A percentile compares a stretch with the other conserved stretches of the same genome.
Evolutionary conservation across 2,329 filamentous ascomycete genomes (phyloP).

Genomic region (Hypoxylon sp.): DNA sequence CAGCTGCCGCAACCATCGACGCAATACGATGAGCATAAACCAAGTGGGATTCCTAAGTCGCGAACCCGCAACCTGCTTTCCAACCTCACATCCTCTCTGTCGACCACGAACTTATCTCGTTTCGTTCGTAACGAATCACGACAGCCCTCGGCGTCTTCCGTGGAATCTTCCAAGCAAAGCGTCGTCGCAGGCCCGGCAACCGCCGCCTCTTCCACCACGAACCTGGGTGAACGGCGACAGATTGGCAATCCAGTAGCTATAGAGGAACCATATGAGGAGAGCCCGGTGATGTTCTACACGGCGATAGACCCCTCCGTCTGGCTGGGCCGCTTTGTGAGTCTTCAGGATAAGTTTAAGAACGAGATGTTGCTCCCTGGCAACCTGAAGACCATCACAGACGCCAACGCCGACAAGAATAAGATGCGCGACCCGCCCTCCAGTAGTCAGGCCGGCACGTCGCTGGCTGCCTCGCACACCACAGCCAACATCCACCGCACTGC

Average conservation of each 20-base stretch:
- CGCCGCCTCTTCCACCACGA: background rate
- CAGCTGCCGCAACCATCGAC: background rate
- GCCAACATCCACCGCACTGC: background rate
- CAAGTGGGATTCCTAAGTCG: slow-evolving; percentile 52
- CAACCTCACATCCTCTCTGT: slow-evolving; percentile 56
- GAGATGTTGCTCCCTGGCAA: slow-evolving; percentile 49
- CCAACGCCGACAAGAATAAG: slow-evolving; percentile 33
- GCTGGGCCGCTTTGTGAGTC: slow-evolving; percentile 66
- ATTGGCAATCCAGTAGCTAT: no score
- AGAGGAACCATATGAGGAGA: slow-evolving; percentile 6
- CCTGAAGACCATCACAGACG: slow-evolving; percentile 36
- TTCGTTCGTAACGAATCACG: slow-evolving; percentile 54
- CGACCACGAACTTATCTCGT: slow-evolving; percentile 45
- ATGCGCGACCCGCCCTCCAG: slow-evolving; percentile 6
- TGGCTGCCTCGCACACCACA: slow-evolving; percentile 12
- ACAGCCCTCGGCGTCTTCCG: slow-evolving; percentile 50
- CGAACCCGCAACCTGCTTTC: slow-evolving; percentile 56
- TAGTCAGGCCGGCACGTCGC: background rate
- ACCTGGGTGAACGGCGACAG: no score
- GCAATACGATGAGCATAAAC: background rate
- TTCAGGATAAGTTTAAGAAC: slow-evolving; percentile 63
- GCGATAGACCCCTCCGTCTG: slow-evolving; percentile 64
- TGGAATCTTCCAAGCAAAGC: no score
- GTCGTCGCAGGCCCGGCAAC: slow-evolving; percentile 20
- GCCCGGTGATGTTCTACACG: slow-evolving; percentile 48